These are phyloP conservation scores for Nymphaea thermarum DNA, from an alignment of 164 flowering plant genomes.

Conservation along the genomic window DNA sequence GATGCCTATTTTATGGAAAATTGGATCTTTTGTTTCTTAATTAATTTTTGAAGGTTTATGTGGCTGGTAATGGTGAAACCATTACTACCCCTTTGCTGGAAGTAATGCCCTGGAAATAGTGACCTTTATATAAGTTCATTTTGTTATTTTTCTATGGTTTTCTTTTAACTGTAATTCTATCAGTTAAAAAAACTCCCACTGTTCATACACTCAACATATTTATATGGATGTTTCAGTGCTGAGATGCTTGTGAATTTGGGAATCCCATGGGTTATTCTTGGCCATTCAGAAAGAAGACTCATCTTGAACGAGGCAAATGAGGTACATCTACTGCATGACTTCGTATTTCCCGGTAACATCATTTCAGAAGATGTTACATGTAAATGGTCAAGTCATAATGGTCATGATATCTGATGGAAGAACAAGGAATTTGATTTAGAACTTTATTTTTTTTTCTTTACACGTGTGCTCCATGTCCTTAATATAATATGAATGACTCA, in stretches of 20 bases:
- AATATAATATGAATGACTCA: neutral
- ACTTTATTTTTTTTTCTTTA: neutral
- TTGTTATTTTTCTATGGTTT: too few relatives aligned
- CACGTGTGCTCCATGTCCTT: neutral
- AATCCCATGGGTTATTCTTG: conserved; percentile 79
- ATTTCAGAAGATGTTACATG: neutral
- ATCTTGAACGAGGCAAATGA: conserved; percentile 56
- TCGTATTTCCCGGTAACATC: neutral
- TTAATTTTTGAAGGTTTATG: neutral
- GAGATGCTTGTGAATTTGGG: conserved; percentile 77
- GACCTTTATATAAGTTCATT: too few relatives aligned
- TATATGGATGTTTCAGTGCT: conserved; percentile 31
- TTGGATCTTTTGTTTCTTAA: too few relatives aligned
- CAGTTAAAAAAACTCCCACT: too few relatives aligned
- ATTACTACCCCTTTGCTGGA: neutral
- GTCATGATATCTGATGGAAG: neutral
- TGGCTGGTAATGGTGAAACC: neutral
- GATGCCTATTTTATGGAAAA: too few relatives aligned
- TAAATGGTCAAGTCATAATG: neutral
- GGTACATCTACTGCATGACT: conserved; percentile 18
- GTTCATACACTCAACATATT: too few relatives aligned
- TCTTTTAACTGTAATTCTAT: too few relatives aligned
- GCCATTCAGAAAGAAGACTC: conserved; percentile 74
- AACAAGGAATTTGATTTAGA: neutral
- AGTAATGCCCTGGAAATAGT: too few relatives aligned